These are phyloP conservation scores for Neurospora pannonica DNA, from an alignment of 495 filamentous ascomycete species.

Conservation along the genomic window DNA sequence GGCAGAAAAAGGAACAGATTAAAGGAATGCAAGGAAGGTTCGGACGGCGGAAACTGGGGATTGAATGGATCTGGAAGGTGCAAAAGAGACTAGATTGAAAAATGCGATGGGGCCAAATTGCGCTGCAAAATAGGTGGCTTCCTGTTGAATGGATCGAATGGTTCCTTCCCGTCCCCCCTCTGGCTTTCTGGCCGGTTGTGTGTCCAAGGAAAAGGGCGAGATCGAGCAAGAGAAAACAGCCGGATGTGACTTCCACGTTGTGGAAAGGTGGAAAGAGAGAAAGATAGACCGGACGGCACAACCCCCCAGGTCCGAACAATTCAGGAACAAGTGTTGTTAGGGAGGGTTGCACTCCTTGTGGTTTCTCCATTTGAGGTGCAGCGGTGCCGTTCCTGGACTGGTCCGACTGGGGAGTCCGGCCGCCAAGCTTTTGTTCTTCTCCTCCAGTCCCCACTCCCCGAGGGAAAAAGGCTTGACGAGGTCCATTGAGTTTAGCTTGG, in stretches of 20 bases:
- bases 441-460: background rate
- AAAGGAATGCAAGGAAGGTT: background rate
- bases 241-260: conserved; percentile 8
- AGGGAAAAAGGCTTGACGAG: background rate
- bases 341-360: background rate
- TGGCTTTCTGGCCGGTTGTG: background rate
- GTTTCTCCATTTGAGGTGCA: background rate
- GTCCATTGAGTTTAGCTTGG: background rate
- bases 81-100: background rate
- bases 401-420: background rate
- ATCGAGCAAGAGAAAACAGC: conserved; percentile 14
- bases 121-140: background rate
- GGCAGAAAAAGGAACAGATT: background rate
- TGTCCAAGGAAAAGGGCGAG: background rate
- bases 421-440: background rate
- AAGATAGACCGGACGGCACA: background rate
- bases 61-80: background rate
- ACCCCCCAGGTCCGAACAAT: conserved; percentile 11
- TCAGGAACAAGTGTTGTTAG: conserved; percentile 18
- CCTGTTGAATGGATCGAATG: background rate
- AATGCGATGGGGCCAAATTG: background rate
- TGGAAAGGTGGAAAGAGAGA: conserved; percentile 2
- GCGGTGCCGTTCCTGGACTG: background rate
- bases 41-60: background rate
- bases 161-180: background rate